These are phyloP conservation scores for Aspergillus sp. DNA, from an alignment of 2,329 filamentous ascomycete genomes.

Conservation along the genomic window DNA sequence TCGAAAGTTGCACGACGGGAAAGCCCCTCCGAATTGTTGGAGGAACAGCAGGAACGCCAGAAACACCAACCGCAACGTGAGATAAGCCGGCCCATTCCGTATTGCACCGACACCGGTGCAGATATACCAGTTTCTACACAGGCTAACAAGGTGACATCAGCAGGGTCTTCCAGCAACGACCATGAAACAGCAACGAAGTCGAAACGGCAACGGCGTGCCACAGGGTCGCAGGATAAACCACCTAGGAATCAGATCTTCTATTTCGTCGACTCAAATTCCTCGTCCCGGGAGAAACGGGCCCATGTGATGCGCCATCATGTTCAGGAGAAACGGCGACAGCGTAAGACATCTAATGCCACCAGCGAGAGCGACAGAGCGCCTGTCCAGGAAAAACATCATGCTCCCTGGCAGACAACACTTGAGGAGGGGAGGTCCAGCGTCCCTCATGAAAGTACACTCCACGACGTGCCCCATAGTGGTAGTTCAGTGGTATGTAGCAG, in stretches of 20 bases:
- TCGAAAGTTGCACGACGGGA: slow-evolving; percentile 4
- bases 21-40: slow-evolving; percentile 4
- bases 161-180: slow-evolving; percentile 14
- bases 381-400: slow-evolving; percentile 8
- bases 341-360: slow-evolving; percentile 18
- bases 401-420: slow-evolving; percentile 15
- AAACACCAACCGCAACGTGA: not conserved
- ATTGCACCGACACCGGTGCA: not conserved
- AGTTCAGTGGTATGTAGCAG: slow-evolving; percentile 15
- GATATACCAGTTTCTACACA: not conserved
- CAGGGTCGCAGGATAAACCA: slow-evolving; percentile 13
- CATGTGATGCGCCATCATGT: slow-evolving; percentile 40
- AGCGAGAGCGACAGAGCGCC: slow-evolving; percentile 9
- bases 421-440: not conserved
- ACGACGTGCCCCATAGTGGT: slow-evolving; percentile 1
- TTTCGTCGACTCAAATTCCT: slow-evolving; percentile 34
- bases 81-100: not conserved
- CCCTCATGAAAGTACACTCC: not conserved
- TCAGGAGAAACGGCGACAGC: slow-evolving; percentile 32
- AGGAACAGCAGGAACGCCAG: not conserved
- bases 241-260: slow-evolving; percentile 29
- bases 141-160: not conserved
- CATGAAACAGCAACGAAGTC: slow-evolving; percentile 11
- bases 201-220: slow-evolving; percentile 20
- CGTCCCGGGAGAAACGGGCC: slow-evolving; percentile 35